These are phyloP conservation scores for Physaria fendleri DNA, from an alignment of 345 rosid genomes.

Conservation along the genomic window DNA sequence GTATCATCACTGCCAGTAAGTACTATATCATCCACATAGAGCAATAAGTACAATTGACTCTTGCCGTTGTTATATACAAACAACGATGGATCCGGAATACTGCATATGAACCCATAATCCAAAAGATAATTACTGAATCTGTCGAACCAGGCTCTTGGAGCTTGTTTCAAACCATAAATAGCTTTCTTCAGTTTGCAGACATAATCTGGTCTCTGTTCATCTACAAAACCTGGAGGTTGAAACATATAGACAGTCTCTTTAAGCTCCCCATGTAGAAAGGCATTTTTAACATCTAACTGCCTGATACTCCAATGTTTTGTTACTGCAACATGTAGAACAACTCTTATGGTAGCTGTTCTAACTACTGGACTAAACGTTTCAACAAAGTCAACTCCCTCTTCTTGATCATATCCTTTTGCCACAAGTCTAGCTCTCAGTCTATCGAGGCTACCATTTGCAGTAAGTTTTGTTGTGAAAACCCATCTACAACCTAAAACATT, in stretches of 20 bases:
- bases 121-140: not conserved
- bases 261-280: not conserved
- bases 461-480: not conserved
- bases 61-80: not conserved
- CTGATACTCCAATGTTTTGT: not conserved
- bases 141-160: not conserved
- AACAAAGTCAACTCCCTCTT: too few species aligned
- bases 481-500: not conserved
- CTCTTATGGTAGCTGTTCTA: too few species aligned
- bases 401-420: not conserved
- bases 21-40: not conserved
- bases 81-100: not conserved
- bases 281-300: not conserved
- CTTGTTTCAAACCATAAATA: not conserved
- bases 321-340: too few species aligned
- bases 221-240: not conserved
- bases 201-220: not conserved
- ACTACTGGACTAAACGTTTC: too few species aligned
- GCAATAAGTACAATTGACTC: not conserved
- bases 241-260: not conserved
- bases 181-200: not conserved
- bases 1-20: not conserved
- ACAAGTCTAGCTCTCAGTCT: rapidly evolving
- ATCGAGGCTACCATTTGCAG: not conserved
- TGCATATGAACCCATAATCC: not conserved